Evolutionary conservation across 257 asterid genomes (phyloP), one percentile per base, ranked within the genome.

Genomic region (Phtheirospermum japonicum): DNA sequence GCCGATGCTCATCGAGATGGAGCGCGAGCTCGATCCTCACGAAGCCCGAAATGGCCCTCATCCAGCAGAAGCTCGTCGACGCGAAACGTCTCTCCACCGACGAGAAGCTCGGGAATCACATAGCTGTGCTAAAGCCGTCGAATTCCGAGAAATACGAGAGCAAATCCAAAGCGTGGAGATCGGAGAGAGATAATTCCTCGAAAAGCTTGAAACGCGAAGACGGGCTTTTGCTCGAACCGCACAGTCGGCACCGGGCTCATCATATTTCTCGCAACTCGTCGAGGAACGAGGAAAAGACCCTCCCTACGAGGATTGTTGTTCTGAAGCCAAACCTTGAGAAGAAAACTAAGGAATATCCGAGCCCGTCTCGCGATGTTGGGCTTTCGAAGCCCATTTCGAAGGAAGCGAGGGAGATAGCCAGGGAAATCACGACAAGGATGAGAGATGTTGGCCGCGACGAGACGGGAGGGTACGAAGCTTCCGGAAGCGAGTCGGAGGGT

Each of bases 401-500:
- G 53, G 90, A 85, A 71, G 90, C 87, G 45, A 79, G 89, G 67
- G 82, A 80, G 57, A 66, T 82, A 55, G 94, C 96, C 58, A 75
- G 77, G 78, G 82, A 75, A 68, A 77, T 85, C 69, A 77, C 95
- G 4, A 80, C 74, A 78, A 76, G 73, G 60, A 85, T 83, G 84
- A 83, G 77, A 59, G 14, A 17, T 14, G 76, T 82, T 50, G 70
- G 74, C 64, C 77, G 49, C 43, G 80, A 79, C 18, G 83, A 59
- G 97, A 89, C 63, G 97, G 80, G 81, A 89, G 97, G 73, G 1
- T 79, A 63, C 59, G 95, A 85, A 73, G 96, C 85, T 71, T 83
- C 97, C 9, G 88, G 85, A 19, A 79, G 83, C 59, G 90, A 76
- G 40, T 70, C 83, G 2, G 95, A 87, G 34, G 57, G 51, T 57